Percentiles rank a stretch among this genome's conserved stretches.
phyloP scores from a whole-genome alignment of 176 grass and related monocot genomes.

The Paspalum vaginatum region DNA sequence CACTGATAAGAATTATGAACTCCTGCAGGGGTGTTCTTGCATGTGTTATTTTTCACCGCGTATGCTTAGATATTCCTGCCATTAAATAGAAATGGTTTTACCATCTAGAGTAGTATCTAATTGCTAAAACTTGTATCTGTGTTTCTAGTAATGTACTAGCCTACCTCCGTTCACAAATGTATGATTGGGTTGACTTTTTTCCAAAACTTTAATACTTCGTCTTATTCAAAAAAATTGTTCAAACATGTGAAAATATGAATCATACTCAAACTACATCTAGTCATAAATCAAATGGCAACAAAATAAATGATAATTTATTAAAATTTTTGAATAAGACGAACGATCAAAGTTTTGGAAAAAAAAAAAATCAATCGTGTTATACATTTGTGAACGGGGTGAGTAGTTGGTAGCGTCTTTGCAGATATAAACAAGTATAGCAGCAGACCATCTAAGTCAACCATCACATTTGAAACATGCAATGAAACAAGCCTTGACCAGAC shows the following conservation, averaged over 20 bases:
- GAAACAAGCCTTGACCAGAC: slow-evolving; percentile 2
- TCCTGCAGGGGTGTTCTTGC: neutral
- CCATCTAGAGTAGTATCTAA: slow-evolving; percentile 25
- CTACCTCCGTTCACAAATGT: too few relatives aligned
- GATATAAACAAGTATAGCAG: slow-evolving; percentile 5
- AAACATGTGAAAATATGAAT: too few relatives aligned
- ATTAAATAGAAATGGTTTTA: slow-evolving; percentile 3
- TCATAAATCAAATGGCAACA: too few relatives aligned
- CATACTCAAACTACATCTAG: too few relatives aligned
- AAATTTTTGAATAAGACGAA: too few relatives aligned
- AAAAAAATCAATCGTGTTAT: too few relatives aligned
- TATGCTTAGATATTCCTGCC: slow-evolving; percentile 16
- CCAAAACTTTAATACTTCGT: too few relatives aligned
- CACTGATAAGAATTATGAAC: neutral
- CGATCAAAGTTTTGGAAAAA: too few relatives aligned
- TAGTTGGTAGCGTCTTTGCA: neutral
- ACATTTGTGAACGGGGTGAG: too few relatives aligned
- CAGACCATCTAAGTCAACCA: slow-evolving; percentile 1
- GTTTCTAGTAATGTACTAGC: slow-evolving; percentile 28
- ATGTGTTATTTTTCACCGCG: neutral
- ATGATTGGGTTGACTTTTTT: too few relatives aligned
- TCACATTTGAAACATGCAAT: slow-evolving; percentile 12
- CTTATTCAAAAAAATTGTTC: too few relatives aligned
- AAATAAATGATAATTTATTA: too few relatives aligned
- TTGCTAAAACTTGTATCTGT: neutral